Evolutionary conservation across 163 green algal species (phyloP).

Genomic region (Scenedesmus sp.): DNA sequence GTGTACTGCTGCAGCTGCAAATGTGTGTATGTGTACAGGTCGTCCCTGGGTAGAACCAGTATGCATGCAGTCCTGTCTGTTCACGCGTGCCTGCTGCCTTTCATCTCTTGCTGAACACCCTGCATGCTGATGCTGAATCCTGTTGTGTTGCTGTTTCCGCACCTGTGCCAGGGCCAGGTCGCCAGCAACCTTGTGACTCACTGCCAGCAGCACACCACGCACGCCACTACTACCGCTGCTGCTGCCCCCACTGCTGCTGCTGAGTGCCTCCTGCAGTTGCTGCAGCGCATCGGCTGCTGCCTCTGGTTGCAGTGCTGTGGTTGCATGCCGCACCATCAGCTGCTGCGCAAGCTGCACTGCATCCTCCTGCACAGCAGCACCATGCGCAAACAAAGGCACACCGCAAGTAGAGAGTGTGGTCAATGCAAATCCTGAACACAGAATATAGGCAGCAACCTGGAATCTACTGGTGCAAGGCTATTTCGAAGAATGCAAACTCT

Average conservation of each 20-base stretch:
- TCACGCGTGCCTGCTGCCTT: not conserved
- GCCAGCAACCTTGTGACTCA: not conserved
- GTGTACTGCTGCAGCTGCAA: not conserved
- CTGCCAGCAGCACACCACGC: not conserved
- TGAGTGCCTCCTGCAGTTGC: not conserved
- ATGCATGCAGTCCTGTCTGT: not conserved
- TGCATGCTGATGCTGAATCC: not conserved
- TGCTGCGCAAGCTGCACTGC: not conserved
- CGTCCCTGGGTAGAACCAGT: not conserved
- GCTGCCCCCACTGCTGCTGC: not conserved
- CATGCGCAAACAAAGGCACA: not conserved
- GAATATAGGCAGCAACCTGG: not conserved
- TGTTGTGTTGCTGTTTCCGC: not conserved
- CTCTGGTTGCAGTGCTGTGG: not conserved
- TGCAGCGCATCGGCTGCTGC: not conserved
- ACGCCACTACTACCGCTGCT: not conserved
- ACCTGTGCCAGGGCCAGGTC: constrained; percentile 35
- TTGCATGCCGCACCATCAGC: constrained; percentile 14
- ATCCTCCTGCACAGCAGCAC: not conserved
- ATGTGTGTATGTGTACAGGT: not conserved
- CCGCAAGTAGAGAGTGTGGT: not conserved
- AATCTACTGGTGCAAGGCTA: no score
- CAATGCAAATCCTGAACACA: not conserved
- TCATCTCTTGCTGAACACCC: not conserved
- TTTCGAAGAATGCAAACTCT: not conserved